Conservation (phyloP, 768 basidiomycete species). For the Kwoniella pini region DNA sequence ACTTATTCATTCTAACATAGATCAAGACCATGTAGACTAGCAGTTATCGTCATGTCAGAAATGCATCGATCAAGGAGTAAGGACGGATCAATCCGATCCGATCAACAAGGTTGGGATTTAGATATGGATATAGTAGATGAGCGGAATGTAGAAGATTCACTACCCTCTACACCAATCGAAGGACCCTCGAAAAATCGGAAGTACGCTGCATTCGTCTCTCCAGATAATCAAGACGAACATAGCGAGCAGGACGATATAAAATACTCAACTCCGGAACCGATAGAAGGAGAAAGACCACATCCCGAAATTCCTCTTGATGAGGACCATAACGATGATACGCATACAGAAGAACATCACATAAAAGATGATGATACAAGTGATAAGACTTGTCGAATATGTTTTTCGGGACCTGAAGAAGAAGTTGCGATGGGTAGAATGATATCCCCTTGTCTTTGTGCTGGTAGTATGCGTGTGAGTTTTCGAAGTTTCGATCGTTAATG, state of each 20-base stretch:
- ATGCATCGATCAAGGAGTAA: background rate
- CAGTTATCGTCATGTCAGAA: too few relatives aligned
- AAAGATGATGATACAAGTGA: constrained; percentile 30
- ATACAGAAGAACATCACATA: background rate
- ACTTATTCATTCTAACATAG: too few relatives aligned
- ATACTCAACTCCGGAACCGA: background rate
- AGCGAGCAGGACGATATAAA: background rate
- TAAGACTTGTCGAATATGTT: constrained; percentile 71
- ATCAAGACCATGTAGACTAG: too few relatives aligned
- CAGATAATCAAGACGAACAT: background rate
- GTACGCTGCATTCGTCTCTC: background rate
- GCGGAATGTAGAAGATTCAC: constrained; percentile 15
- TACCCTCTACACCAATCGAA: constrained; percentile 18
- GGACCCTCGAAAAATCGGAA: background rate
- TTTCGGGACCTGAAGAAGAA: constrained; percentile 64
- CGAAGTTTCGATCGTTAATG: background rate
- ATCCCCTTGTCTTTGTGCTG: constrained; percentile 75
- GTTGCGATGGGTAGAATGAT: constrained; percentile 71
- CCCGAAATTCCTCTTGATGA: background rate
- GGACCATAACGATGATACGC: background rate
- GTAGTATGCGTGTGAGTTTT: constrained; percentile 66
- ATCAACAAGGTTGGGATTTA: background rate
- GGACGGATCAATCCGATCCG: background rate
- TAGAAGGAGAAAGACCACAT: background rate
- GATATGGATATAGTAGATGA: constrained; percentile 19